Evolutionary conservation across 2,329 filamentous ascomycete genomes (phyloP).

Genomic region (Colletotrichum tofieldiae): DNA sequence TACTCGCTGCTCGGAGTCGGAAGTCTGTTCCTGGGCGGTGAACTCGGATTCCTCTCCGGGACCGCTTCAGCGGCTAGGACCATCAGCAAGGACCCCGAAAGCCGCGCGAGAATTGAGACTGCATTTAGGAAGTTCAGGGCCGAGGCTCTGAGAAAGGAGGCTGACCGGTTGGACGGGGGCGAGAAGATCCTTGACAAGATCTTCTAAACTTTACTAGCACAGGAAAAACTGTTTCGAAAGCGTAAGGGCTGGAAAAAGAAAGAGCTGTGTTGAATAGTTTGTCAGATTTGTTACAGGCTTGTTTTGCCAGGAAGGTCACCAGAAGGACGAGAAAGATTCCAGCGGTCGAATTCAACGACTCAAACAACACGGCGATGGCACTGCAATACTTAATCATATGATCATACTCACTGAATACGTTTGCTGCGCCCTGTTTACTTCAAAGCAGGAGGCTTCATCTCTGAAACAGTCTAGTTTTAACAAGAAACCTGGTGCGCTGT

Average conservation of each 20-base stretch:
- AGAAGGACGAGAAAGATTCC: no score
- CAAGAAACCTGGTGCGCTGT: no score
- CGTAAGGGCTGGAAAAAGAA: not conserved
- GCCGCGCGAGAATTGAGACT: conserved; percentile 70
- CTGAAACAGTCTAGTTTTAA: no score
- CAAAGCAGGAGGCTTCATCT: no score
- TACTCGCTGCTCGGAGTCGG: conserved; percentile 75
- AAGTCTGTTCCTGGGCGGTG: conserved; percentile 76
- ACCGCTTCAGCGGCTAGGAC: conserved; percentile 66
- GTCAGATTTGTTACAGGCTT: no score
- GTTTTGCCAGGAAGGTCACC: no score
- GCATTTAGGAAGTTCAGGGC: conserved; percentile 75
- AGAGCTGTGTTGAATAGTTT: not conserved
- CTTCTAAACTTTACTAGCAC: not conserved
- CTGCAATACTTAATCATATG: no score
- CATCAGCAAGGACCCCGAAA: conserved; percentile 69
- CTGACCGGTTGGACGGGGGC: conserved; percentile 65
- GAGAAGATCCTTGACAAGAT: conserved; percentile 37
- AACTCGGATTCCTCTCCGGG: conserved; percentile 73
- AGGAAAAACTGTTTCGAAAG: not conserved
- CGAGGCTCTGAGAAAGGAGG: conserved; percentile 74
- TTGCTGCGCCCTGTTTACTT: no score
- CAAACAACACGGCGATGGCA: no score
- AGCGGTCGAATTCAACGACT: no score
- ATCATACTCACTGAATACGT: no score